Conservation (phyloP, 352 stramenopile genomes). For the Saprolegnia parasitica region DNA sequence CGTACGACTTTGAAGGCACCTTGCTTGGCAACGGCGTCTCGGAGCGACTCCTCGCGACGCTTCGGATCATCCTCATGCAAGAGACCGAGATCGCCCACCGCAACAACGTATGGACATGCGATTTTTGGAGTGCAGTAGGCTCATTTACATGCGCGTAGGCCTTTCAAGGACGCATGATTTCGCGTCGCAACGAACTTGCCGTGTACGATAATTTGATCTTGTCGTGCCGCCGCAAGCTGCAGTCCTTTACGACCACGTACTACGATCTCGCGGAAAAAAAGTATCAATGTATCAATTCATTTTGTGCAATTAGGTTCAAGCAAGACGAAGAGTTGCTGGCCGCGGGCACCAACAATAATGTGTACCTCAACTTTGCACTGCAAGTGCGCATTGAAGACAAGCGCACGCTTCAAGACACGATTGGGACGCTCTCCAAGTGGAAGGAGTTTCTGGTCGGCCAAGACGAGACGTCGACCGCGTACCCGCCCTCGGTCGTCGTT, state of each 20-base stretch:
- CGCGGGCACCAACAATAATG: constrained; percentile 32
- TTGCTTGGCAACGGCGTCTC: constrained; percentile 48
- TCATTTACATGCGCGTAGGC: constrained; percentile 24
- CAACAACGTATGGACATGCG: constrained; percentile 42
- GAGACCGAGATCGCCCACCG: constrained; percentile 47
- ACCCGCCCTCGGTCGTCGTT: no score
- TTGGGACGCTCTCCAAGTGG: constrained; percentile 42
- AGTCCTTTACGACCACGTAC: constrained; percentile 46
- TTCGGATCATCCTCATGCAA: constrained; percentile 53
- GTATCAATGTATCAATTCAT: neutral
- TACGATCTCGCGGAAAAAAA: neutral
- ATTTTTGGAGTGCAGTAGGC: neutral
- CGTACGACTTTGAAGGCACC: constrained; percentile 70
- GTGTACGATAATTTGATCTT: constrained; percentile 51
- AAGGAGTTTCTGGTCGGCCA: constrained; percentile 34
- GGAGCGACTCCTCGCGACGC: constrained; percentile 52
- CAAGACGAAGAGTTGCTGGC: constrained; percentile 39
- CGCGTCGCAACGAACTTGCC: constrained; percentile 46
- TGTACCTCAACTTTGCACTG: constrained; percentile 36
- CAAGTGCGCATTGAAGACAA: constrained; percentile 52
- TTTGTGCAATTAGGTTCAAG: constrained; percentile 36
- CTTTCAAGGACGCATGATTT: constrained; percentile 43
- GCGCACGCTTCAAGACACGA: constrained; percentile 37
- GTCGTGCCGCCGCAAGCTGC: constrained; percentile 41
- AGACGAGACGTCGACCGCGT: neutral